Evolutionary conservation across 495 filamentous ascomycete genomes (phyloP).

Genomic region (Niebla homalea): DNA sequence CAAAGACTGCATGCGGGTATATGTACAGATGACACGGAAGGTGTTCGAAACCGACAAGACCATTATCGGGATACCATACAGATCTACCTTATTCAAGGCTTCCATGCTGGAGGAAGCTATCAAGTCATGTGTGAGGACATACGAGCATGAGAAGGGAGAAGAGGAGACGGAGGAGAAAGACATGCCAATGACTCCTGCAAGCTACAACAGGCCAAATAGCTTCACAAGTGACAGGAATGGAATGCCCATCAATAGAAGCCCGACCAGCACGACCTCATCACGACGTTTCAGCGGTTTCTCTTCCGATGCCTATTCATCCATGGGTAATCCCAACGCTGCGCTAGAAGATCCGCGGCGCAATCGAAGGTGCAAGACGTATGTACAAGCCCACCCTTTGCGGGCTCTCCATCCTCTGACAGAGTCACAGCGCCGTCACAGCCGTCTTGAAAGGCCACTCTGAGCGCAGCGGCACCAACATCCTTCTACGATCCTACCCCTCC

Average conservation of each 20-base stretch:
- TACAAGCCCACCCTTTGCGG: slow-evolving; percentile 4
- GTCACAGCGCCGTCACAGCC: slow-evolving; percentile 67
- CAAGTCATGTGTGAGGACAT: slow-evolving; percentile 71
- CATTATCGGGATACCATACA: slow-evolving; percentile 83
- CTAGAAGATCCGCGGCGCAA: slow-evolving; percentile 28
- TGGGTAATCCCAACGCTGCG: slow-evolving; percentile 45
- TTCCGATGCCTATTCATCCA: slow-evolving; percentile 26
- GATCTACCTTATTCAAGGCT: slow-evolving; percentile 90
- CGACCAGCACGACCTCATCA: slow-evolving; percentile 22
- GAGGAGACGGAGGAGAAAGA: slow-evolving; percentile 20
- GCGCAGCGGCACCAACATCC: slow-evolving; percentile 47
- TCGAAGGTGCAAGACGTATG: slow-evolving; percentile 78
- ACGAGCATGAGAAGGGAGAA: slow-evolving; percentile 71
- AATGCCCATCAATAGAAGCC: slow-evolving; percentile 5
- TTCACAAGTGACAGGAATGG: slow-evolving; percentile 17
- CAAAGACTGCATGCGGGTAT: slow-evolving; percentile 91
- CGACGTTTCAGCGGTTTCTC: slow-evolving; percentile 24
- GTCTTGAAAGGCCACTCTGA: slow-evolving; percentile 65
- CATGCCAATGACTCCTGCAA: slow-evolving; percentile 21
- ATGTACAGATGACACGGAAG: slow-evolving; percentile 80
- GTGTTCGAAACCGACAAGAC: slow-evolving; percentile 99
- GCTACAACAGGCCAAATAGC: slow-evolving; percentile 11
- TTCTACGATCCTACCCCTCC: slow-evolving; percentile 90
- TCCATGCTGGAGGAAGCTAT: slow-evolving; percentile 92
- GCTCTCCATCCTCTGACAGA: slow-evolving; percentile 20